Conservation (phyloP, 345 rosid genomes). For the Lumnitzera littorea region DNA sequence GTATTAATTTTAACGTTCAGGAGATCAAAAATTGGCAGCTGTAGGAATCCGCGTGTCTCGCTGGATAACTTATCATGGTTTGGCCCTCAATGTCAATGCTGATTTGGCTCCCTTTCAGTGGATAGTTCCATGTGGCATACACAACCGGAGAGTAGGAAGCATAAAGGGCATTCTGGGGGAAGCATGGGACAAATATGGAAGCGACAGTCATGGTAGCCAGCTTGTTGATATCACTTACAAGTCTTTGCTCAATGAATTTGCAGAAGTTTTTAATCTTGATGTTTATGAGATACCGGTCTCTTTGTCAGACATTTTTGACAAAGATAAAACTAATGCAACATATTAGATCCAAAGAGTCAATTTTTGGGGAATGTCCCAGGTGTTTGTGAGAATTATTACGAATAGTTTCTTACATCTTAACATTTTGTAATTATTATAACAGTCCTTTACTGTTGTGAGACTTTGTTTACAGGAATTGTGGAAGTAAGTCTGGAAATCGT, state of each 20-base stretch:
- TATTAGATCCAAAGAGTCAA: neutral
- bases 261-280: slow-evolving; percentile 58
- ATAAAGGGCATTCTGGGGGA: slow-evolving; percentile 37
- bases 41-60: slow-evolving; percentile 64
- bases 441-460: no score
- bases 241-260: slow-evolving; percentile 56
- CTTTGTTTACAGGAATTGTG: no score
- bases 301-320: neutral
- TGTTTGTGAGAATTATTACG: no score
- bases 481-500: no score
- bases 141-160: slow-evolving; percentile 59
- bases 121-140: slow-evolving; percentile 80
- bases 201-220: slow-evolving; percentile 18
- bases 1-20: slow-evolving; percentile 27
- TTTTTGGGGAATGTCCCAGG: neutral
- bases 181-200: slow-evolving; percentile 17
- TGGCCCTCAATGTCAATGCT: slow-evolving; percentile 77
- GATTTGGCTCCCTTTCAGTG: slow-evolving; percentile 59
- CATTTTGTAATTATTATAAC: no score
- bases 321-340: neutral
- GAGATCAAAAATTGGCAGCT: slow-evolving; percentile 69
- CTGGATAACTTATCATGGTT: slow-evolving; percentile 76
- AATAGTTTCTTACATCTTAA: no score
- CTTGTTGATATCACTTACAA: slow-evolving; percentile 38
- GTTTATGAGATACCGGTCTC: slow-evolving; percentile 19